Base-by-base conservation (phyloP, 2,329 filamentous ascomycete species). In the Fusarium foetens region DNA sequence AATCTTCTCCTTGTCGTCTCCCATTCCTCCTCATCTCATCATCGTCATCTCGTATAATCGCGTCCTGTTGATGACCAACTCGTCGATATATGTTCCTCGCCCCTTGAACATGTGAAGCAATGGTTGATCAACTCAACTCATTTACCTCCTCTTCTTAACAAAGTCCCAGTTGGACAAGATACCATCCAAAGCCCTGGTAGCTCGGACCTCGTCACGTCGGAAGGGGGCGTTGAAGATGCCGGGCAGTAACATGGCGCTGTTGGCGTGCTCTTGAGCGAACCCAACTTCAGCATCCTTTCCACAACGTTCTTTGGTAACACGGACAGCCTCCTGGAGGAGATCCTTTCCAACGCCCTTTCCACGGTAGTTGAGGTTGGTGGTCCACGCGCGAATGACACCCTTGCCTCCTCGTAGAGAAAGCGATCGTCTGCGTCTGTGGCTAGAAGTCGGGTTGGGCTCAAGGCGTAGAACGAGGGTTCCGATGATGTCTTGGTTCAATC, bases 311-410 rank as follows among this genome's bases (percentile, higher is more conserved):
- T 88, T 88, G 66, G 92, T 91, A 60, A 92, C 80, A 63, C 86
- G 86, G 5, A 95, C 90, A 4, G 92, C 93, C 74, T 93, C 92
- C 73, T 92, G 88, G 52, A 97, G 84, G 76, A 97, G 82, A 36
- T 90, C 91, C 43, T 84, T 86, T 6, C 94, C 94, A 29, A 97
- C 85, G 1, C 94, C 94, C 70, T 89, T 89, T 36, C 88, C 85
- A 31, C 94, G 87, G 80, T 94, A 94, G 73, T 86, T 85, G 55
- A 90, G 82, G 78, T 87, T 86, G 4, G 94, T 93, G 4, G 94
- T 95, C 94, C 94, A 97, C 3, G 93, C 94, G 33, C 93, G 89
- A 63, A 97, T 91, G 52, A 94, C 84, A 13, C 91, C 93, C 69
- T 87, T 88, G 58, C 91, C 92, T 39, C 90, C 89, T 72, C 84